phyloP scores from a whole-genome alignment of 805 yeast genomes.

The Kuraishia cidri region DNA sequence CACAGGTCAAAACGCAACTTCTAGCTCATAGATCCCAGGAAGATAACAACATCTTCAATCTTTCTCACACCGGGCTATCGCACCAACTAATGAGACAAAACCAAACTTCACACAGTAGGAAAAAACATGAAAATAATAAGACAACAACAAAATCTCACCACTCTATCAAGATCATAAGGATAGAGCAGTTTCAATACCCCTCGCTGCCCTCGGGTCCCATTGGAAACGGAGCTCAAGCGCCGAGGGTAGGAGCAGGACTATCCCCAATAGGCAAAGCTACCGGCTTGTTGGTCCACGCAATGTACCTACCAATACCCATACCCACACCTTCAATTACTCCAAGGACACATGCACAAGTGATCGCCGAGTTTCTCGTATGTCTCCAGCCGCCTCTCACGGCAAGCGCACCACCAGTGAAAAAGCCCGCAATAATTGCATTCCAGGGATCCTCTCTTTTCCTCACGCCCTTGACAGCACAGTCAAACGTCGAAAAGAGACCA shows the following conservation, averaged over 20 bases:
- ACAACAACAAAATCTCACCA: no score
- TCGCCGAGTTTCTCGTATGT: constrained; percentile 93
- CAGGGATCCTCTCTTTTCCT: constrained; percentile 98
- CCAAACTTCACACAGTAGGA: no score
- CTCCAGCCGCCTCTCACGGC: constrained; percentile 99
- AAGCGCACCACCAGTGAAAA: constrained; percentile 95
- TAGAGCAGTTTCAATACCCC: no score
- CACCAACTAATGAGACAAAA: no score
- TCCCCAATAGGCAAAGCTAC: constrained; percentile 54
- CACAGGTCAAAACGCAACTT: no score
- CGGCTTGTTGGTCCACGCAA: constrained; percentile 78
- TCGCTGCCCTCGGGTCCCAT: no score
- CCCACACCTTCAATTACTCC: constrained; percentile 99
- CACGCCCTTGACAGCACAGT: constrained; percentile 90
- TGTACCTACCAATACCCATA: constrained; percentile 84
- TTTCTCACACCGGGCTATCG: no score
- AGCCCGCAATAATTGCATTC: constrained; percentile 97
- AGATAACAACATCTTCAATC: no score
- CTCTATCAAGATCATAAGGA: no score
- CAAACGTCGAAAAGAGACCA: constrained; percentile 92
- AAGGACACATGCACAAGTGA: constrained; percentile 92
- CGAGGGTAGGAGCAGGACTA: constrained; percentile 22
- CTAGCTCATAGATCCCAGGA: no score
- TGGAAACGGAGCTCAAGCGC: no score
- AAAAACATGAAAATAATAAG: no score